Evolutionary conservation across 495 filamentous ascomycete species (phyloP).

Genomic region (Penicillium crystallinum): DNA sequence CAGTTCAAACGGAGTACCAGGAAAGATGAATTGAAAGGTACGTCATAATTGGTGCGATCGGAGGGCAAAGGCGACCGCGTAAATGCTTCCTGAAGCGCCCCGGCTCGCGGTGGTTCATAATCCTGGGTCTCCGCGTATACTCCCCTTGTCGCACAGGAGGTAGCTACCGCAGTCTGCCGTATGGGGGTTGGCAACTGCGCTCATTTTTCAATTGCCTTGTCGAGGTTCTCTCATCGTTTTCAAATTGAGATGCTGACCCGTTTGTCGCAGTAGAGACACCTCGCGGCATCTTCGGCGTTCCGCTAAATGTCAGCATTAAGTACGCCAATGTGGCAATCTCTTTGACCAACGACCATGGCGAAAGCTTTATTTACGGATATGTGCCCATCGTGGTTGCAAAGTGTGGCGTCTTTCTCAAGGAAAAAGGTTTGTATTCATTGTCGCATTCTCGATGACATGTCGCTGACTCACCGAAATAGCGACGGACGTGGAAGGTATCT

Average conservation of each 20-base stretch:
- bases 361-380: conserved; percentile 98
- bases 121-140: background rate
- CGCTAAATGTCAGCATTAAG: conserved; percentile 87
- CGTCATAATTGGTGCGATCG: conserved; percentile 7
- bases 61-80: conserved; percentile 1
- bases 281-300: conserved; percentile 85
- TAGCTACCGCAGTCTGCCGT: background rate
- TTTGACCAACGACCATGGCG: conserved; percentile 79
- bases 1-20: conserved; percentile 71
- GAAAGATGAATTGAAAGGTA: conserved; percentile 77
- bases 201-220: background rate
- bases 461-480: conserved; percentile 49
- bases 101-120: conserved; percentile 5
- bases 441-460: background rate
- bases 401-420: conserved; percentile 95
- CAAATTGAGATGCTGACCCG: background rate
- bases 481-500: conserved; percentile 95
- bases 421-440: conserved; percentile 67
- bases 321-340: conserved; percentile 99
- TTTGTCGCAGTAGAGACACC: conserved; percentile 25
- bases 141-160: background rate
- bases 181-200: background rate
- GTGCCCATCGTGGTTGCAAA: conserved; percentile 98
- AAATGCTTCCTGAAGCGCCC: background rate
- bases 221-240: background rate